Evolutionary conservation across 2,329 filamentous ascomycete genomes (phyloP).

Genomic region (Akanthomyces muscarius): DNA sequence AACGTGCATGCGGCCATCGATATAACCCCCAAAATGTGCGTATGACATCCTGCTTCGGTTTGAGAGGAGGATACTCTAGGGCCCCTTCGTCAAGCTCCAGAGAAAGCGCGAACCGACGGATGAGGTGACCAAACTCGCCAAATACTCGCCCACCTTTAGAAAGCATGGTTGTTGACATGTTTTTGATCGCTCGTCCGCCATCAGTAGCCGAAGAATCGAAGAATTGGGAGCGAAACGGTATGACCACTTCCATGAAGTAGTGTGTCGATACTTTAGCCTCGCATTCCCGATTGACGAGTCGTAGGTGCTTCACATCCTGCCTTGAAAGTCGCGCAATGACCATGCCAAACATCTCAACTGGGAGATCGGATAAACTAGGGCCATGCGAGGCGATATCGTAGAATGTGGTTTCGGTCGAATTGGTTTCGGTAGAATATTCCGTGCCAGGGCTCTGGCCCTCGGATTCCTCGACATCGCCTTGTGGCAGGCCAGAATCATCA

Average conservation of each 20-base stretch:
- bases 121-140: conserved; percentile 55
- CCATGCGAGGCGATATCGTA: background rate
- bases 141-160: conserved; percentile 57
- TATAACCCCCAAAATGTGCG: conserved; percentile 62
- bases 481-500: background rate
- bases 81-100: conserved; percentile 60
- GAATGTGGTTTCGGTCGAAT: background rate
- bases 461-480: background rate
- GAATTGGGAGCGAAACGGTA: conserved; percentile 62
- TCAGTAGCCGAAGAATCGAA: conserved; percentile 39
- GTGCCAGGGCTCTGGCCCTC: background rate
- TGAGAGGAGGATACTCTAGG: conserved; percentile 49
- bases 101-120: conserved; percentile 61
- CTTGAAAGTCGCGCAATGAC: conserved; percentile 54
- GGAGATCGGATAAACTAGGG: conserved; percentile 26
- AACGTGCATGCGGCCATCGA: conserved; percentile 58
- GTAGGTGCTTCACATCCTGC: conserved; percentile 55
- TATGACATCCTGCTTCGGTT: conserved; percentile 50
- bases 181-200: conserved; percentile 22
- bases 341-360: conserved; percentile 58
- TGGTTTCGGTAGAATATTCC: background rate
- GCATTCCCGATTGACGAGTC: conserved; percentile 56
- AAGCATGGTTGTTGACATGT: conserved; percentile 29
- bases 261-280: conserved; percentile 53
- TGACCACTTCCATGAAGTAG: conserved; percentile 60